Evolutionary conservation across 1,284 basidiomycete species (phyloP).

Genomic region (Naganishia sp.): DNA sequence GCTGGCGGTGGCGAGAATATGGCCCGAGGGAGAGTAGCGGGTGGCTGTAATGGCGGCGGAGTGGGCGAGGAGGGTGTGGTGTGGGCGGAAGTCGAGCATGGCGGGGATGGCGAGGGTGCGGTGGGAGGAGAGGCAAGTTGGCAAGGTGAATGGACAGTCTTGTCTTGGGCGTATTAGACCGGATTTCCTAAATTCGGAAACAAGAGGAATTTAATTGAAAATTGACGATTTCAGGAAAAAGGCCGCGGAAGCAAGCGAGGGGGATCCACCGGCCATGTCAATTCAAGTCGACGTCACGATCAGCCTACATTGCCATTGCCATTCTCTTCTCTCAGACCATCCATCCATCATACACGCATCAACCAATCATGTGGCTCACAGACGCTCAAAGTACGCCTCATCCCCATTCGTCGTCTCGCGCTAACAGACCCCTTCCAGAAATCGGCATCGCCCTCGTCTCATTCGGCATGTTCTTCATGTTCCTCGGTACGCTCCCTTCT

Average conservation of each 20-base stretch:
- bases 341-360: neutral
- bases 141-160: no score
- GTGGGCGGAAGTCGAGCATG: slow-evolving; percentile 20
- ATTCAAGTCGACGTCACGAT: neutral
- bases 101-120: slow-evolving; percentile 18
- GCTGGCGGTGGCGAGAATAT: slow-evolving; percentile 42
- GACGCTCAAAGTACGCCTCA: slow-evolving; percentile 36
- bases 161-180: no score
- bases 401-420: neutral
- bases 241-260: no score
- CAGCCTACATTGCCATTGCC: neutral
- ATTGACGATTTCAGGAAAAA: no score
- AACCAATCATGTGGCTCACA: slow-evolving; percentile 37
- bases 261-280: no score
- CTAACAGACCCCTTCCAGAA: slow-evolving; percentile 59
- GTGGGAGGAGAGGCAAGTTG: no score
- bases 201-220: neutral
- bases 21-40: slow-evolving; percentile 28
- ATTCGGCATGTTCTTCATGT: slow-evolving; percentile 95
- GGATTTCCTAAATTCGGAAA: no score
- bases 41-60: slow-evolving; percentile 39
- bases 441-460: slow-evolving; percentile 96
- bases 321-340: neutral
- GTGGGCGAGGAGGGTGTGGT: slow-evolving; percentile 23
- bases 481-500: slow-evolving; percentile 61